These are phyloP conservation scores for Epichloe coenophiala DNA, from an alignment of 2,329 filamentous ascomycete genomes.

Conservation along the genomic window DNA sequence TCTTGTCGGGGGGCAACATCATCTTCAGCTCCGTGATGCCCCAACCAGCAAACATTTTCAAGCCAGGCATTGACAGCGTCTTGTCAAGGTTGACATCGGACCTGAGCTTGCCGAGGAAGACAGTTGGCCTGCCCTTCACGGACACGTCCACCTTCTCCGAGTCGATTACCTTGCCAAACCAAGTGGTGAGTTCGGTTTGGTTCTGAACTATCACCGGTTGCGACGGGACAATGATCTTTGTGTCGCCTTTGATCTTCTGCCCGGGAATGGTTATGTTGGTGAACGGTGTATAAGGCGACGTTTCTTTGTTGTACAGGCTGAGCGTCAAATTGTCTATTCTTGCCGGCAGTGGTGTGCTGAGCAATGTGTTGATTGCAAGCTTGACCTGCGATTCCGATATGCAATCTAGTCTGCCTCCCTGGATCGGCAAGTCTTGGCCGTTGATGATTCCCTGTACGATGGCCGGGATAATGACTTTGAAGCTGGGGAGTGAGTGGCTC, in stretches of 20 bases:
- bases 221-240: constrained; percentile 19
- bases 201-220: constrained; percentile 24
- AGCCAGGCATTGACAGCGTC: constrained; percentile 24
- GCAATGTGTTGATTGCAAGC: constrained; percentile 22
- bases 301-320: constrained; percentile 26
- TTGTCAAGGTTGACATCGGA: constrained; percentile 26
- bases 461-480: constrained; percentile 31
- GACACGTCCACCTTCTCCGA: constrained; percentile 22
- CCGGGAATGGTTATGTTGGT: constrained; percentile 7
- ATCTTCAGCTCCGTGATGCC: constrained; percentile 24
- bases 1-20: constrained; percentile 22
- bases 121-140: constrained; percentile 20
- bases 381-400: constrained; percentile 20
- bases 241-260: constrained; percentile 22
- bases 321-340: constrained; percentile 25
- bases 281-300: constrained; percentile 10
- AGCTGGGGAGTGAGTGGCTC: constrained; percentile 20
- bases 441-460: constrained; percentile 31
- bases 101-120: constrained; percentile 26
- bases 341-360: constrained; percentile 24
- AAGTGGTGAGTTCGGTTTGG: constrained; percentile 24
- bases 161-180: constrained; percentile 28
- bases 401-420: constrained; percentile 20
- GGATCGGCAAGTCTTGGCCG: constrained; percentile 25
- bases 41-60: constrained; percentile 27